phyloP scores from a whole-genome alignment of 2,329 filamentous ascomycete genomes.

The Trichoderma koningiopsis region DNA sequence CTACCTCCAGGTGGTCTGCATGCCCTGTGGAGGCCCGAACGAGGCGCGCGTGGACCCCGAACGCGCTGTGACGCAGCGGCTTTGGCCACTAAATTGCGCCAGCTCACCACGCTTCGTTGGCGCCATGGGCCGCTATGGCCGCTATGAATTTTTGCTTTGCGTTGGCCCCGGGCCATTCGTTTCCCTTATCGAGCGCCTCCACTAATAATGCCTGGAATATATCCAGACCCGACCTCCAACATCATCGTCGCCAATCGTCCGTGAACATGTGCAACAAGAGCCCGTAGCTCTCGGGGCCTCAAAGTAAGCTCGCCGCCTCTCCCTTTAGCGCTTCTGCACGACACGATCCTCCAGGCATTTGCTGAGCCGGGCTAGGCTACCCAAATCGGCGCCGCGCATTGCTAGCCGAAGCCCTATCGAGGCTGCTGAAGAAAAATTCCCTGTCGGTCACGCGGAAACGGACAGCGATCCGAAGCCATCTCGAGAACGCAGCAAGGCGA shows the following conservation, averaged over 20 bases:
- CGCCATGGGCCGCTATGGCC: slow-evolving; percentile 6
- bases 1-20: not conserved
- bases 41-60: slow-evolving; percentile 21
- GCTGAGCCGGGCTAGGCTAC: not conserved
- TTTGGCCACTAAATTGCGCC: slow-evolving; percentile 16
- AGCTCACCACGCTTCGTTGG: slow-evolving; percentile 1
- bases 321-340: not conserved
- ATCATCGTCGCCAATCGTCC: slow-evolving; percentile 8
- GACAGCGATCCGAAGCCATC: slow-evolving; percentile 14
- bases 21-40: not conserved
- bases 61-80: slow-evolving; percentile 23
- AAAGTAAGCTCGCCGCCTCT: slow-evolving; percentile 15
- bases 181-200: slow-evolving; percentile 21
- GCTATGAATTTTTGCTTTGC: not conserved
- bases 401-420: slow-evolving; percentile 12
- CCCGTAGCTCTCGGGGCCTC: slow-evolving; percentile 15
- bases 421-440: slow-evolving; percentile 30
- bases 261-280: slow-evolving; percentile 6
- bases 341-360: not conserved
- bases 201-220: slow-evolving; percentile 26
- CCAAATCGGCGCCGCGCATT: slow-evolving; percentile 13
- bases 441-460: slow-evolving; percentile 33
- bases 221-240: slow-evolving; percentile 28
- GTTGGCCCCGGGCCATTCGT: slow-evolving; percentile 5
- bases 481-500: slow-evolving; percentile 29